Evolutionary conservation across 768 basidiomycete species (phyloP), one percentile per base, ranked within the genome.

Genomic region (Leccinellum albellum): DNA sequence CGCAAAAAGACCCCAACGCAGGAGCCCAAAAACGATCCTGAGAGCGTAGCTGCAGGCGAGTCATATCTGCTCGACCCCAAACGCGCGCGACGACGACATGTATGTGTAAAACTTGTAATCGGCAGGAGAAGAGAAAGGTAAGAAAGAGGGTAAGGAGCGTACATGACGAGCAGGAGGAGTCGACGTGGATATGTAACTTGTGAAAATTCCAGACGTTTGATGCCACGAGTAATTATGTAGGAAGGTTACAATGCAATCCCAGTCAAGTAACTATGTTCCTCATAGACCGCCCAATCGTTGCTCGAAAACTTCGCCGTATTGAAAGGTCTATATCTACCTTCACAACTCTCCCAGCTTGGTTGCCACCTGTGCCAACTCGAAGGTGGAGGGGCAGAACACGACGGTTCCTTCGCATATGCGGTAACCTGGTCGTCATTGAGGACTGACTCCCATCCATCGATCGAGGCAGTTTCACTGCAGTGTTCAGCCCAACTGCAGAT

Each of bases 1-100:
- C 74, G 74, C 26, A 75, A 71, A 57, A 75, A 72, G 51, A 21
- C 1, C 2, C 66, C 55, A 4, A n/a, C 44, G n/a, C 55, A 47
- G 21, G 70, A 70, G n/a, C 52, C 53, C 8, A 61, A 63, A 5
- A n/a, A 55, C 0, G 67, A 60, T 5, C 37, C 55, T 5, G 61
- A 58, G 31, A 33, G 35, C 17, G 14, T 40, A 6, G 5, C 33
- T 8, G 6, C 32, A 2, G n/a, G 40, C 9, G 57, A 64, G 31
- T 3, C 52, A 0, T n/a, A n/a, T 32, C 59, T 21, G 15, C 61
- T 3, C 55, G 53, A 8, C 40, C 56, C 0, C 56, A 37, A 6
- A 15, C n/a, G n/a, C 44, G n/a, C 58, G 46, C 14, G 50, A 61
- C 13, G 66, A 66, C 3, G 64, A 69, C 46, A 63, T 70, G 70